Conservation (phyloP, 148 eudicot species). For the Rhododendron vialii region DNA sequence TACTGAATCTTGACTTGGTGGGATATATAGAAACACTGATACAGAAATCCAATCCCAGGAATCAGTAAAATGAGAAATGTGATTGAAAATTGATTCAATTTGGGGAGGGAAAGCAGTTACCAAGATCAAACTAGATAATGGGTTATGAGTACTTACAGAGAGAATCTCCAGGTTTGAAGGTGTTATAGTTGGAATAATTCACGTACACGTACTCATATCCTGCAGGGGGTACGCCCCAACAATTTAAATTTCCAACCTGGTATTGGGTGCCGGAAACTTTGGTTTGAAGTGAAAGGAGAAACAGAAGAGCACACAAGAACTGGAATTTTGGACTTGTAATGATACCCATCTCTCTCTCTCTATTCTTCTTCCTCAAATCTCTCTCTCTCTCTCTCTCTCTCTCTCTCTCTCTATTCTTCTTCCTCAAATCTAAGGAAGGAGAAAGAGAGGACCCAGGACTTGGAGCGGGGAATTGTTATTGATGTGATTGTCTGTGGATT, state of each 20-base stretch:
- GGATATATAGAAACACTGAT: background rate
- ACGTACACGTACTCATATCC: slow-evolving; percentile 51
- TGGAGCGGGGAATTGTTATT: background rate
- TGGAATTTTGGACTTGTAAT: slow-evolving; percentile 10
- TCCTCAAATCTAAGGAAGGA: background rate
- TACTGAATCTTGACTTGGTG: background rate
- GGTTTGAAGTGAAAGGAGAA: slow-evolving; percentile 39
- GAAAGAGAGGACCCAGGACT: background rate
- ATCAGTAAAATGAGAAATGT: background rate
- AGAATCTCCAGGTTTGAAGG: slow-evolving; percentile 62
- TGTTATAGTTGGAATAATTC: slow-evolving; percentile 57
- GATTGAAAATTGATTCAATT: background rate
- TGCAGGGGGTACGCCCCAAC: slow-evolving; percentile 69
- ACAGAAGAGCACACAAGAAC: slow-evolving; percentile 22
- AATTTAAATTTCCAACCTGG: slow-evolving; percentile 78
- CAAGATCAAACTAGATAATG: background rate
- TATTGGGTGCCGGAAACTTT: slow-evolving; percentile 36
- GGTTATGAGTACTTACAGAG: slow-evolving; percentile 53
- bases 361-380: background rate
- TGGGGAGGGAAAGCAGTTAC: background rate
- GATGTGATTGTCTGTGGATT: background rate
- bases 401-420: background rate
- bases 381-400: background rate
- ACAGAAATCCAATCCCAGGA: background rate
- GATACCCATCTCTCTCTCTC: slow-evolving; percentile 26